These are phyloP conservation scores for Kalaharituber pfeilii DNA, from an alignment of 2,329 filamentous ascomycete genomes.

Conservation along the genomic window DNA sequence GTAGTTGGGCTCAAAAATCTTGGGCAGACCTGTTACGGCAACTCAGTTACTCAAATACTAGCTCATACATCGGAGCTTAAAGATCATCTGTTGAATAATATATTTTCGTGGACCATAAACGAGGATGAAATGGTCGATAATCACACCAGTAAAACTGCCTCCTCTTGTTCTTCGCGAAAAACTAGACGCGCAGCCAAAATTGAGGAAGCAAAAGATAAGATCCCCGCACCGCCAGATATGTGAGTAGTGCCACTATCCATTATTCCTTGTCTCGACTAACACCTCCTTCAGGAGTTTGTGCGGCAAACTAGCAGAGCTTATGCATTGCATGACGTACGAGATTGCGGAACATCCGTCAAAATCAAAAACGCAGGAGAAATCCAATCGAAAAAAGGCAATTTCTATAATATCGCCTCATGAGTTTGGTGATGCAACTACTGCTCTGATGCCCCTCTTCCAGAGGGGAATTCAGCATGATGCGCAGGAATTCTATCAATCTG, in stretches of 20 bases:
- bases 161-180: constrained; percentile 7
- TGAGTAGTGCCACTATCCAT: constrained; percentile 1
- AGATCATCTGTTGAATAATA: background rate
- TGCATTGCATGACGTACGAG: background rate
- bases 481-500: constrained; percentile 17
- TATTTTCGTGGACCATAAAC: background rate
- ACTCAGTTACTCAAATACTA: constrained; percentile 17
- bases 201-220: constrained; percentile 9
- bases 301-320: background rate
- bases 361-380: constrained; percentile 4
- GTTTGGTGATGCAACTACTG: constrained; percentile 15
- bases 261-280: constrained; percentile 1
- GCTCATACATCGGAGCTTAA: background rate
- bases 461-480: constrained; percentile 17
- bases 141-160: background rate
- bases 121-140: background rate
- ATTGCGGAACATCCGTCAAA: constrained; percentile 3
- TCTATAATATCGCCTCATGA: constrained; percentile 17
- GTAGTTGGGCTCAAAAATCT: constrained; percentile 18
- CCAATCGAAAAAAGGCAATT: constrained; percentile 8
- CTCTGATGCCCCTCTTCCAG: constrained; percentile 16
- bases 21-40: constrained; percentile 19
- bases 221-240: constrained; percentile 12
- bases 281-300: constrained; percentile 4
- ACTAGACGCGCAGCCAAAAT: constrained; percentile 16